A percentile compares a stretch with the other conserved stretches of the same genome.
phyloP scores from a whole-genome alignment of 2,329 filamentous ascomycete species.

The Verticillium isaacii region DNA sequence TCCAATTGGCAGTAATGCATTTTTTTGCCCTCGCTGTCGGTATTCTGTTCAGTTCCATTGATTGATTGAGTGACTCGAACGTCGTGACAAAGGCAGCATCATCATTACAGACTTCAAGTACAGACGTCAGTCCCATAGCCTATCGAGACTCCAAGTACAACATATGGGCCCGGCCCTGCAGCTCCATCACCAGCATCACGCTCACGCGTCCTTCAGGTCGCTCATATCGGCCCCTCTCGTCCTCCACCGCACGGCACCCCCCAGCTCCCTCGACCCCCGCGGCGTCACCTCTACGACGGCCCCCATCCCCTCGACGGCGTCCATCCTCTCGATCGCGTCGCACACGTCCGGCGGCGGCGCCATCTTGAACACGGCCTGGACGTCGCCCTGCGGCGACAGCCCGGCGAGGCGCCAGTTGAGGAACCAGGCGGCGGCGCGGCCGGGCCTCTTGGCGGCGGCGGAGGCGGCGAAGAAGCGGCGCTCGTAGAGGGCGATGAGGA shows the following conservation, averaged over 20 bases:
- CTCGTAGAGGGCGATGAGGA: constrained; percentile 67
- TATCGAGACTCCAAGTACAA: too few species aligned
- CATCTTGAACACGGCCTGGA: constrained; percentile 68
- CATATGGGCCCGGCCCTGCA: constrained; percentile 14
- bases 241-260: background rate
- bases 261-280: background rate
- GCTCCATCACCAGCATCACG: background rate
- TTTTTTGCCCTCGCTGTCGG: background rate
- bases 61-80: too few species aligned
- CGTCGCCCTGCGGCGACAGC: constrained; percentile 58
- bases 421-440: constrained; percentile 14
- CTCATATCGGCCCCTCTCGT: background rate
- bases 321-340: constrained; percentile 38
- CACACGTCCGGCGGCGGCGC: constrained; percentile 59
- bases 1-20: background rate
- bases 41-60: background rate
- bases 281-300: background rate
- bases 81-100: too few species aligned
- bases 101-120: too few species aligned
- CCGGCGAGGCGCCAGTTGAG: constrained; percentile 3
- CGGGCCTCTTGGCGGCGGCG: constrained; percentile 48
- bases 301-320: background rate
- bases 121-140: too few species aligned
- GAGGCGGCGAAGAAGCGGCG: constrained; percentile 64
- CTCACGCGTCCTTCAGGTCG: background rate